Conservation (phyloP, 1,284 basidiomycete species). For the Cryptococcus sp. region DNA sequence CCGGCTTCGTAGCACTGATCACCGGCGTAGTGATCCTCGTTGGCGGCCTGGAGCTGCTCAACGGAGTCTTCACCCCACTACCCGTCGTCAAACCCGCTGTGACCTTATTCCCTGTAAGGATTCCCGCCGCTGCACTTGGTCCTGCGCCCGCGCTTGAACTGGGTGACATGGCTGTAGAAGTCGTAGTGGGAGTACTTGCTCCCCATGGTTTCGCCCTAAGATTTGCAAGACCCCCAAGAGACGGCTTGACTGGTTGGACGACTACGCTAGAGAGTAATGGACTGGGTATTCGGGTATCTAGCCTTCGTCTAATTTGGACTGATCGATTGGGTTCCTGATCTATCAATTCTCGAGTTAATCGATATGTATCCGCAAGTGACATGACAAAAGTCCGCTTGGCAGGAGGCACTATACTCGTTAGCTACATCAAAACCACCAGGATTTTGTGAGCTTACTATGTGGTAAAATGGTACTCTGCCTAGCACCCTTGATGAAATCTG, state of each 20-base stretch:
- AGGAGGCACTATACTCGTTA: slow-evolving; percentile 51
- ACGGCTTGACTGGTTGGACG: slow-evolving; percentile 5
- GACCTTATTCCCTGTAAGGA: too few species aligned
- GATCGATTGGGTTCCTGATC: slow-evolving; percentile 74
- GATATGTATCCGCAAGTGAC: slow-evolving; percentile 67
- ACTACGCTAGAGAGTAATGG: slow-evolving; percentile 59
- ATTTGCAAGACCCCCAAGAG: slow-evolving; percentile 13
- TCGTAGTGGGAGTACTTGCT: neutral
- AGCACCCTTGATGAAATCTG: slow-evolving; percentile 66
- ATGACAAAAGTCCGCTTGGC: slow-evolving; percentile 71
- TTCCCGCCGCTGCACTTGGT: too few species aligned
- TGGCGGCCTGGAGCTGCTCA: neutral
- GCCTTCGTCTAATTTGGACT: slow-evolving; percentile 70
- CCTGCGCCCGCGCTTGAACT: too few species aligned
- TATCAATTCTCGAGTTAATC: slow-evolving; percentile 74
- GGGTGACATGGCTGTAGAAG: neutral
- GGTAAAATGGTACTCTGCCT: slow-evolving; percentile 70
- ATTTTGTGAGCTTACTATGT: slow-evolving; percentile 53
- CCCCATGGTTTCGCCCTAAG: neutral
- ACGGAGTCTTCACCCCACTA: neutral
- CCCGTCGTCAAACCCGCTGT: too few species aligned
- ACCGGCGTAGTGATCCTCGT: neutral
- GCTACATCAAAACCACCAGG: neutral
- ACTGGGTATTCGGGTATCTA: slow-evolving; percentile 70
- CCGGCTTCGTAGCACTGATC: neutral